A percentile compares a stretch with the other conserved stretches of the same genome.
These are phyloP conservation scores for Tetratostichococcus sp. DNA, from an alignment of 139 green algal genomes.

Conservation along the genomic window DNA sequence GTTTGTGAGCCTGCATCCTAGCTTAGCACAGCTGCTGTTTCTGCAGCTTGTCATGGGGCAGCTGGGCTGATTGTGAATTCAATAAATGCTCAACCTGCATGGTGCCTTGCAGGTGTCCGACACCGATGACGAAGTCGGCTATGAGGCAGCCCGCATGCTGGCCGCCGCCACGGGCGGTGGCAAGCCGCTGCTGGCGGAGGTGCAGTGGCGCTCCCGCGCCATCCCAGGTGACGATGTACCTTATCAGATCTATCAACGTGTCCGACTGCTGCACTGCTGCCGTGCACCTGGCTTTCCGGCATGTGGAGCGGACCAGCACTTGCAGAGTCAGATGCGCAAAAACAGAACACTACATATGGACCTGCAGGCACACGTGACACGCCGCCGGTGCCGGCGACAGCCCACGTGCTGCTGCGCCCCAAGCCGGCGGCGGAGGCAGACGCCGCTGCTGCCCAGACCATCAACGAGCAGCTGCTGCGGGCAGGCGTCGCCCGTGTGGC, in stretches of 20 bases:
- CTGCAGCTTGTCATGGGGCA: too few species aligned
- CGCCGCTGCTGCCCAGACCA: conserved; percentile 6
- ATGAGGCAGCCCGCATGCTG: conserved; percentile 46
- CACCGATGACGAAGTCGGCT: conserved; percentile 55
- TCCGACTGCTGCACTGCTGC: too few species aligned
- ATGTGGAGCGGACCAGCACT: too few species aligned
- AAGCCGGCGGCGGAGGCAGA: neutral
- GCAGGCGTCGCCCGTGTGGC: conserved; percentile 33
- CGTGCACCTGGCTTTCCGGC: too few species aligned
- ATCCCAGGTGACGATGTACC: conserved; percentile 2
- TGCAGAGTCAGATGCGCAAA: too few species aligned
- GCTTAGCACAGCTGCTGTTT: neutral
- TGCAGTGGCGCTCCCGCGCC: conserved; percentile 39
- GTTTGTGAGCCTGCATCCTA: neutral
- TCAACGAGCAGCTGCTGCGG: conserved; percentile 42
- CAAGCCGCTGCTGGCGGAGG: conserved; percentile 18
- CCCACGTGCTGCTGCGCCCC: conserved; percentile 7
- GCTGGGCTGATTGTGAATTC: too few species aligned
- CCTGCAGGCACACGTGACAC: conserved; percentile 11
- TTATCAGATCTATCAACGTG: too few species aligned
- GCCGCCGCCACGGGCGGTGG: conserved; percentile 28
- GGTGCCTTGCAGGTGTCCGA: conserved; percentile 34
- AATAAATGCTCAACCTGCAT: too few species aligned
- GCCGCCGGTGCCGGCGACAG: conserved; percentile 30
- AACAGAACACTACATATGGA: too few species aligned